Conservation (phyloP, 2,329 filamentous ascomycete species). For the Aureobasidium sp. region DNA sequence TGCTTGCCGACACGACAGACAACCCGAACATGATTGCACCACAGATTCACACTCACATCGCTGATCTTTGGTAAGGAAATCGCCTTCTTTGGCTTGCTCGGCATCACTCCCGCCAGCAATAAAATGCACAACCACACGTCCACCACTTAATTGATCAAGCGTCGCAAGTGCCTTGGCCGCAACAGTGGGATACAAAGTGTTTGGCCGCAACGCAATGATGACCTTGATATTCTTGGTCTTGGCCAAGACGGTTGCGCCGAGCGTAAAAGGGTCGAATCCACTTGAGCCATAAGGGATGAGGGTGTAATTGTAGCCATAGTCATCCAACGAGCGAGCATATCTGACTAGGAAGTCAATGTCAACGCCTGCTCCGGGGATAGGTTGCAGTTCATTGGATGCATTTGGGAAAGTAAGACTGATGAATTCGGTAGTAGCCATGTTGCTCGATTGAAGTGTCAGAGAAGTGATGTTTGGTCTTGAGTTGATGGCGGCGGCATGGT, state of each 20-base stretch:
- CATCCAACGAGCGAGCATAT: slow-evolving; percentile 52
- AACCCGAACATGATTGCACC: too few species aligned
- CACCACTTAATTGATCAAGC: slow-evolving; percentile 52
- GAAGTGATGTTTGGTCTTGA: background rate
- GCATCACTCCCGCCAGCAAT: slow-evolving; percentile 56
- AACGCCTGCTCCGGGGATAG: slow-evolving; percentile 45
- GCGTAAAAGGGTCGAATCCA: slow-evolving; percentile 51
- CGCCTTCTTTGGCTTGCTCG: slow-evolving; percentile 55
- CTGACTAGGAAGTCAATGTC: slow-evolving; percentile 51
- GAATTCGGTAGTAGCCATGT: slow-evolving; percentile 40
- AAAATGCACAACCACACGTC: slow-evolving; percentile 56
- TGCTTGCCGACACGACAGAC: too few species aligned
- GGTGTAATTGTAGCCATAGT: slow-evolving; percentile 57
- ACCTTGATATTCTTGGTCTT: slow-evolving; percentile 54
- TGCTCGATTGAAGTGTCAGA: background rate
- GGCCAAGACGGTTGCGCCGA: slow-evolving; percentile 51
- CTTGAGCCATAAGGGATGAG: slow-evolving; percentile 53
- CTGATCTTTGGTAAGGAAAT: slow-evolving; percentile 52
- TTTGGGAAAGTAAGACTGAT: slow-evolving; percentile 54
- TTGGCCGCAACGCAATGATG: slow-evolving; percentile 56
- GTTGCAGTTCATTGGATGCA: slow-evolving; percentile 49
- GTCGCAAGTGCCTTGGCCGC: slow-evolving; percentile 57
- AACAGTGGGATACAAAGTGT: slow-evolving; percentile 56
- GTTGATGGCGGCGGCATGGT: background rate
- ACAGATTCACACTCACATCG: slow-evolving; percentile 32